Evolutionary conservation across 2,329 filamentous ascomycete genomes (phyloP).

Genomic region (Thermothelomyces thermophilus): DNA sequence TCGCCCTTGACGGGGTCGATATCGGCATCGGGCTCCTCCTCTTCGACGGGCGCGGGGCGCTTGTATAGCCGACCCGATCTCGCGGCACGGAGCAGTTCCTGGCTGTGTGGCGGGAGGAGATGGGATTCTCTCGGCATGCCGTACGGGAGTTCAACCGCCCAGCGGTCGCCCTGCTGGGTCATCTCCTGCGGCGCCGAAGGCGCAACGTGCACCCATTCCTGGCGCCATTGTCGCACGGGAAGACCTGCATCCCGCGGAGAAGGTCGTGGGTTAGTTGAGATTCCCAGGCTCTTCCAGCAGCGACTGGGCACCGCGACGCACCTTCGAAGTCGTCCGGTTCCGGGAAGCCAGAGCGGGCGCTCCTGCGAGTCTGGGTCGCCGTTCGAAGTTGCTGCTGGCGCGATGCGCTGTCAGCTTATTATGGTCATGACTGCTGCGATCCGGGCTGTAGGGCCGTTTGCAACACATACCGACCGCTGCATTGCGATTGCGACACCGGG

Average conservation of each 20-base stretch:
- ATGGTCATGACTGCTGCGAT: too few relatives aligned
- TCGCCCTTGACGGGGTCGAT: conserved; percentile 38
- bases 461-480: conserved; percentile 15
- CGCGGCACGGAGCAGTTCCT: conserved; percentile 74
- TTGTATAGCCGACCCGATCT: conserved; percentile 73
- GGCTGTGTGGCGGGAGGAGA: conserved; percentile 69
- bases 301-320: too few relatives aligned
- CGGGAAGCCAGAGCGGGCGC: conserved; percentile 48
- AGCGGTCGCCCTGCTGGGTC: conserved; percentile 57
- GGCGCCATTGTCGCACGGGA: conserved; percentile 85
- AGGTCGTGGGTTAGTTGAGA: not conserved
- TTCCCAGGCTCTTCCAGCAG: too few relatives aligned
- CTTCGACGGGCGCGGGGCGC: conserved; percentile 55
- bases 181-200: conserved; percentile 60
- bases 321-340: conserved; percentile 58
- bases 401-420: not conserved
- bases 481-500: conserved; percentile 3
- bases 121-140: conserved; percentile 82
- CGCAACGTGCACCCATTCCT: conserved; percentile 61
- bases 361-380: conserved; percentile 46
- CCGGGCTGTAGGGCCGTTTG: not conserved
- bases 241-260: conserved; percentile 53
- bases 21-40: conserved; percentile 51
- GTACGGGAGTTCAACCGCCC: conserved; percentile 67
- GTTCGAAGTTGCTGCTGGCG: conserved; percentile 21